A percentile compares a stretch with the other conserved stretches of the same genome.
These are phyloP conservation scores for Colletotrichum cuscutae DNA, from an alignment of 2,329 filamentous ascomycete genomes.

Conservation along the genomic window DNA sequence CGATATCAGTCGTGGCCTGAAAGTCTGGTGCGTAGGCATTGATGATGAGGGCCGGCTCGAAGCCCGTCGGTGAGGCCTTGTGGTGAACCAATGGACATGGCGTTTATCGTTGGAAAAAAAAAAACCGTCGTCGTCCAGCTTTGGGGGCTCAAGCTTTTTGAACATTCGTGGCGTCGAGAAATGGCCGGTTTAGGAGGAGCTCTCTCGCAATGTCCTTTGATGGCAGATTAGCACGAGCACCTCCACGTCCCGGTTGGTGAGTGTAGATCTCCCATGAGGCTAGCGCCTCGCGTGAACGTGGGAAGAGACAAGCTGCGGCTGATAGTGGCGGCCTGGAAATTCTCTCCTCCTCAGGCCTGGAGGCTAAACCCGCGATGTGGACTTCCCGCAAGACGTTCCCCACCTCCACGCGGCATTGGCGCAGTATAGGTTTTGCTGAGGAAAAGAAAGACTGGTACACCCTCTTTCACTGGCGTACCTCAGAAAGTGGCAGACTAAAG, in stretches of 20 bases:
- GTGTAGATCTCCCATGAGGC: not conserved
- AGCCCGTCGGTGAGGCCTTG: not conserved
- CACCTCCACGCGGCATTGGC: constrained; percentile 25
- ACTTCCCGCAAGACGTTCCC: constrained; percentile 13
- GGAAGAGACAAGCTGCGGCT: not conserved
- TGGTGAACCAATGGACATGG: not conserved
- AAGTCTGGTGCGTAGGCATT: not conserved
- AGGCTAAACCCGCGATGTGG: not conserved
- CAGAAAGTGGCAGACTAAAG: constrained; percentile 9
- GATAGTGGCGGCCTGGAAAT: constrained; percentile 7
- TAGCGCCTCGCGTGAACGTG: constrained; percentile 6
- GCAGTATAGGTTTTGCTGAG: not conserved
- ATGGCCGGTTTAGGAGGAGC: not conserved
- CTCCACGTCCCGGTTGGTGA: not conserved
- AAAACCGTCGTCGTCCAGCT: not conserved
- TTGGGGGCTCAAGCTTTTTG: not conserved
- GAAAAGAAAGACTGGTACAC: constrained; percentile 24
- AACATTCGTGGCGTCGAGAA: not conserved
- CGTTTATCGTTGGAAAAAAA: not conserved
- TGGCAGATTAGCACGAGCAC: not conserved
- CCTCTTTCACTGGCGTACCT: constrained; percentile 21
- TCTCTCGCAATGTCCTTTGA: not conserved
- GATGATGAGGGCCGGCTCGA: not conserved
- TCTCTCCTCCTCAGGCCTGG: not conserved
- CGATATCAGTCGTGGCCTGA: not conserved